Conservation (phyloP, 495 filamentous ascomycete genomes). For the Pseudevernia furfuracea region DNA sequence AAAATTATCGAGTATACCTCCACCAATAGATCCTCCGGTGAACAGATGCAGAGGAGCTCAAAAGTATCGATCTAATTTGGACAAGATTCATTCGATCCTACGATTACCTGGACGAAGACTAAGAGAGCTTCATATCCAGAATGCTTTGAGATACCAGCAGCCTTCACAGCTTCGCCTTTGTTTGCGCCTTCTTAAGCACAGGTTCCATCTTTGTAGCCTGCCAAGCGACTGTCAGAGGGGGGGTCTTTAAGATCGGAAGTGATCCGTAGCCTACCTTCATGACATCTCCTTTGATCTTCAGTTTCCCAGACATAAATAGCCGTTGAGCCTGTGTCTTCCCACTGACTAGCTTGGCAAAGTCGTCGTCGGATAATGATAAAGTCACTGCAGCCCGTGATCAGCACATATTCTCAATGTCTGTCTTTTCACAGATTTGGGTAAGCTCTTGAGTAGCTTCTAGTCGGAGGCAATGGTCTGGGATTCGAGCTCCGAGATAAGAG, state of each 20-base stretch:
- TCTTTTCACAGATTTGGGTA: background rate
- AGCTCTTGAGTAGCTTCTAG: background rate
- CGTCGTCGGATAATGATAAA: slow-evolving; percentile 71
- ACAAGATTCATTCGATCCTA: background rate
- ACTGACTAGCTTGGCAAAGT: slow-evolving; percentile 72
- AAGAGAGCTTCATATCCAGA: background rate
- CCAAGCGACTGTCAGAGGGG: slow-evolving; percentile 30
- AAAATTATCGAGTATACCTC: background rate
- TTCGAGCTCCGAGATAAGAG: background rate
- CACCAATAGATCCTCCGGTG: background rate
- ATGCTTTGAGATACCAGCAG: background rate
- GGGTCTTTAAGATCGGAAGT: background rate
- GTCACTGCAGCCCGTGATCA: slow-evolving; percentile 51
- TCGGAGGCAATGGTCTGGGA: background rate
- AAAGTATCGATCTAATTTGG: background rate
- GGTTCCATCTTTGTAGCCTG: slow-evolving; percentile 94
- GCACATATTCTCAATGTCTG: background rate
- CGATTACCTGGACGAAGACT: background rate
- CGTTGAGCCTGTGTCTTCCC: slow-evolving; percentile 93
- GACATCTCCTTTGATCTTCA: slow-evolving; percentile 96
- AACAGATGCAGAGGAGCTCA: background rate
- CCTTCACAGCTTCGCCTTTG: slow-evolving; percentile 73
- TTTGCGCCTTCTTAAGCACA: slow-evolving; percentile 81
- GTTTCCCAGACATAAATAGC: slow-evolving; percentile 91
- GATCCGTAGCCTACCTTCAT: slow-evolving; percentile 45